Base-by-base conservation (phyloP, 108 stramenopile species). In the Epithemia pelagica region DNA sequence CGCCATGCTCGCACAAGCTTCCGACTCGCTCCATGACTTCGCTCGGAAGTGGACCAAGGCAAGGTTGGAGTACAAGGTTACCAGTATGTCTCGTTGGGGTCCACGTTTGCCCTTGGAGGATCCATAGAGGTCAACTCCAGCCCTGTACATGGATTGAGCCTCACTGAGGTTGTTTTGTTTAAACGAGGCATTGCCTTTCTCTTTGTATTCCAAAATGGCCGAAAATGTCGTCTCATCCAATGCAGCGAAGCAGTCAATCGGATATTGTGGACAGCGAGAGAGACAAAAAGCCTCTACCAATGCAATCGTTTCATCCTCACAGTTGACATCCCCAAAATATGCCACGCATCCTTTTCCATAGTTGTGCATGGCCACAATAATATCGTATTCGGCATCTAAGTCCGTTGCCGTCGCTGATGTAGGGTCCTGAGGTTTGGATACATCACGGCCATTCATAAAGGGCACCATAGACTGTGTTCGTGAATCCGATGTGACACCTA, bases 251-350 rank as follows among this genome's bases (percentile, higher is more conserved):
- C 56, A 58, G 27, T 27, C 58, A 31, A 58, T n/a, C 0, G 67
- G 67, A 30, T 25, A 3, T 28, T 26, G 56, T 19, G 67, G 67
- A 0, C 54, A 68, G n/a, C 67, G 67, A 26, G 67, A 68, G 1
- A 56, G 54, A 21, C 54, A 29, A 68, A 68, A 68, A 8, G 67
- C 67, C 0, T 28, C 33, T n/a, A 65, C 51, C 51, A 65, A 24
- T 32, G 25, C 30, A 0, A 62, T 31, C 2, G 62, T 62, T 0
- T 52, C 51, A 1, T 23, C 24, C 52, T 66, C 65, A 2, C 54
- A 52, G 2, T 66, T 66, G 19, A 66, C 65, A 24, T 66, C 65
- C n/a, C 65, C 65, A 27, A 58, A 59, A 23, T 58, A 68, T 0
- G 67, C 57, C 28, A 67, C 28, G 1, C 24, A 26, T 10, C 57